Percentiles rank a stretch among this genome's conserved stretches.
Conservation (phyloP, 305 asterid species). For the Fraxinus dipetala region DNA sequence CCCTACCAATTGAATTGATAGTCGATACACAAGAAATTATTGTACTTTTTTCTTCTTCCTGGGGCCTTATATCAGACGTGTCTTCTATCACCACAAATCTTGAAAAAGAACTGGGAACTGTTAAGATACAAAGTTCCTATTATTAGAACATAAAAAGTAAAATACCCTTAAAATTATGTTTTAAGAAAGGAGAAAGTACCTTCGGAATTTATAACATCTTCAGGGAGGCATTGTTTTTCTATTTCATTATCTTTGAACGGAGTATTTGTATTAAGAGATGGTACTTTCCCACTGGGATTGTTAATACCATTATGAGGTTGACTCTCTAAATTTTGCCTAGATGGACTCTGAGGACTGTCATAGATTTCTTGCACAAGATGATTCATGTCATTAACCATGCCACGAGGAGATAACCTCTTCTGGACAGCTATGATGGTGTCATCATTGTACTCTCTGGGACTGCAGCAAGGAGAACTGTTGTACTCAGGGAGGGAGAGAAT, state of each 20-base stretch:
- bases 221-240: conserved; percentile 25
- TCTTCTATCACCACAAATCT: conserved; percentile 40
- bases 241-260: conserved; percentile 26
- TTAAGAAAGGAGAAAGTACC: conserved; percentile 35
- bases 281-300: conserved; percentile 36
- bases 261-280: conserved; percentile 25
- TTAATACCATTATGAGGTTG: conserved; percentile 24
- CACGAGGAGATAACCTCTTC: conserved; percentile 44
- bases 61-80: conserved; percentile 21
- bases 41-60: conserved; percentile 36
- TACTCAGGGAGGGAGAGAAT: conserved; percentile 76
- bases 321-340: conserved; percentile 19
- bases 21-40: conserved; percentile 25
- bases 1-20: conserved; percentile 29
- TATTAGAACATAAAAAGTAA: conserved; percentile 3
- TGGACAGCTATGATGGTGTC: conserved; percentile 43
- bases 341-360: conserved; percentile 32
- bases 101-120: conserved; percentile 29
- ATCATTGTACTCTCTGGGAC: conserved; percentile 55
- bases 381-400: conserved; percentile 25
- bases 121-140: not conserved
- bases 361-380: conserved; percentile 39
- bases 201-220: conserved; percentile 30
- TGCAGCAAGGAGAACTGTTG: conserved; percentile 51
- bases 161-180: not conserved